Conservation (phyloP, 176 grass and related monocot genomes). For the Phoenix dactylifera region DNA sequence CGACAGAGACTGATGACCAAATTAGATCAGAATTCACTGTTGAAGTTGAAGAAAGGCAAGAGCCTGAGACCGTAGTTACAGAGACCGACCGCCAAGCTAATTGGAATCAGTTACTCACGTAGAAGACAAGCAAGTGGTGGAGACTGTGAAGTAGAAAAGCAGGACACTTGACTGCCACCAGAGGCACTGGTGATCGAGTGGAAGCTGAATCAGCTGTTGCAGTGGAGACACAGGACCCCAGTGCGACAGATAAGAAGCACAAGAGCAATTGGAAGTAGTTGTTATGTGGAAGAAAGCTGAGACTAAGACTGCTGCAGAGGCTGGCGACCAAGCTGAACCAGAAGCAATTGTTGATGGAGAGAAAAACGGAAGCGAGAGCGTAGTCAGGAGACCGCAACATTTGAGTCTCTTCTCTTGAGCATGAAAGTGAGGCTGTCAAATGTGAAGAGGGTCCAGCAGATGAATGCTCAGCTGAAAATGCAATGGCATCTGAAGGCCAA, state of each 20-base stretch:
- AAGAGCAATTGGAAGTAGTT: no score
- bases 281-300: no score
- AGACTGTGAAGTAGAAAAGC: slow-evolving; percentile 13
- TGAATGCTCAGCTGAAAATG: background rate
- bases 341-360: no score
- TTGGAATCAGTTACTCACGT: slow-evolving; percentile 14
- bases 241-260: background rate
- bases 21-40: background rate
- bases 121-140: background rate
- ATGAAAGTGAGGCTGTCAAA: background rate
- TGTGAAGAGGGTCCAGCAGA: background rate
- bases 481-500: background rate
- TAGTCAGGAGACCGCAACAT: background rate
- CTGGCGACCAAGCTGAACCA: no score
- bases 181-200: slow-evolving; percentile 10
- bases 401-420: background rate
- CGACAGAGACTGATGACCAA: background rate
- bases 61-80: background rate
- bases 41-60: slow-evolving; percentile 6
- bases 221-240: background rate
- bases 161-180: slow-evolving; percentile 9
- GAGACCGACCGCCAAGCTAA: background rate
- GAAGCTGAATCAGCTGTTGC: slow-evolving; percentile 15
- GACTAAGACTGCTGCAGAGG: no score
- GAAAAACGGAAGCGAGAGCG: background rate